Base-by-base conservation (phyloP, 352 stramenopile genomes). In the Plasmopara viticola region DNA sequence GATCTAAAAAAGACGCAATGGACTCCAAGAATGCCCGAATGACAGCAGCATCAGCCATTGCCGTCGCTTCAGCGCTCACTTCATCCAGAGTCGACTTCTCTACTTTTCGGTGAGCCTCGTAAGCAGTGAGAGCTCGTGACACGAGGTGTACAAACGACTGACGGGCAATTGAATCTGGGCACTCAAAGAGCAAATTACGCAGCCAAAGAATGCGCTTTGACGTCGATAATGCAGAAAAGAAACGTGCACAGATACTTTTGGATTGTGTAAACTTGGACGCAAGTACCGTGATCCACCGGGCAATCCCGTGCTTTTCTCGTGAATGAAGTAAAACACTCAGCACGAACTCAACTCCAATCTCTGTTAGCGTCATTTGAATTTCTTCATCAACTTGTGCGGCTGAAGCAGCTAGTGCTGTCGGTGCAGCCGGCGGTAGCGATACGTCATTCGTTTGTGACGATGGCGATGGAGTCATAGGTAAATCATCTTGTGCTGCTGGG, bases 251-350 rank as follows among this genome's bases (percentile, higher is more conserved):
- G 42, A 90, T 84, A 9, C 57, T 39, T 47, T 90, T 90, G 51
- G 82, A 74, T 25, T 70, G 70, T 5, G 59, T 69, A 55, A 95
- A 95, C 60, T 91, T 90, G 20, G 64, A 61, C 9, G 74, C 68
- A 5, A 94, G 64, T 15, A 92, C 70, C 9, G 69, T 82, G 50
- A 95, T 87, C 83, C 85, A 94, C 35, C 83, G 70, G 10, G 73
- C 76, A 48, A 95, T 82, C 8, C 82, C 85, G 50, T 95, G 78
- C 40, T 95, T 92, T 59, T 96, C 88, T 44, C 84, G 66, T 12
- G 73, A 93, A 43, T 96, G 88, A 20, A 97, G 53, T 52, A 96
- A 51, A 6, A 97, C 83, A 62, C 86, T 87, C 8, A 97, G 55
- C 28, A 97, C 74, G 57, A 95, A 95, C 47, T 88, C 77, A 7